Evolutionary conservation across 2,329 filamentous ascomycete genomes (phyloP).

Genomic region (Xylariaceae sp.): DNA sequence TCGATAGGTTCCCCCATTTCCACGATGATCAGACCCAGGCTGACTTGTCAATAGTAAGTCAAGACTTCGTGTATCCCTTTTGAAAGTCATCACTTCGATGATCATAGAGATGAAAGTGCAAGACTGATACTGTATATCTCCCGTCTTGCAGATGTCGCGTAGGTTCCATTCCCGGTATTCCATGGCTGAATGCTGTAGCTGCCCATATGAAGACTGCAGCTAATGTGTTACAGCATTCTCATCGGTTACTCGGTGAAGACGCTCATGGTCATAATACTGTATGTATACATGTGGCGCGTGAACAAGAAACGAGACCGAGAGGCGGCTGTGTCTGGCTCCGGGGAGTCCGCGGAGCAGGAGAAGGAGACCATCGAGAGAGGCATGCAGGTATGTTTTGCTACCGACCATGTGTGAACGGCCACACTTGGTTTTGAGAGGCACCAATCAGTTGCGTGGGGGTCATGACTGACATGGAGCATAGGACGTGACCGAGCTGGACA

Average conservation of each 20-base stretch:
- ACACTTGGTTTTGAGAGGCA: not conserved
- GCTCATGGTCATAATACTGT: constrained; percentile 43
- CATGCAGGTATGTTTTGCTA: constrained; percentile 35
- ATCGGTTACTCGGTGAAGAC: constrained; percentile 52
- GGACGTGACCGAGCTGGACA: constrained; percentile 20
- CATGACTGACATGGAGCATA: constrained; percentile 3
- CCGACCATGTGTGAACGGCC: not conserved
- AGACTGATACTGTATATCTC: not conserved
- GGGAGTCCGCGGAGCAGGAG: constrained; percentile 38
- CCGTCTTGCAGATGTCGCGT: constrained; percentile 36
- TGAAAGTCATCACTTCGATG: not conserved
- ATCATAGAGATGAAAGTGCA: not conserved
- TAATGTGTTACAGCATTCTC: constrained; percentile 41
- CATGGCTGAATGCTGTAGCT: not conserved
- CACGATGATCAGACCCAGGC: not conserved
- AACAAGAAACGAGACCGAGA: constrained; percentile 51
- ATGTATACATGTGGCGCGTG: constrained; percentile 49
- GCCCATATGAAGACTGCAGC: not conserved
- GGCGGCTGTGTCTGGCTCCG: constrained; percentile 28
- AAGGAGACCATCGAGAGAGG: constrained; percentile 48
- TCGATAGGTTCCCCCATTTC: not conserved
- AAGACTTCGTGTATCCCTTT: not conserved
- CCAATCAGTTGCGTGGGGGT: not conserved
- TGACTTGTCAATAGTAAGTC: constrained; percentile 10
- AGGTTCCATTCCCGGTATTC: constrained; percentile 15